Conservation (phyloP, 2,329 filamentous ascomycete genomes). For the Colletotrichum eremochloae region DNA sequence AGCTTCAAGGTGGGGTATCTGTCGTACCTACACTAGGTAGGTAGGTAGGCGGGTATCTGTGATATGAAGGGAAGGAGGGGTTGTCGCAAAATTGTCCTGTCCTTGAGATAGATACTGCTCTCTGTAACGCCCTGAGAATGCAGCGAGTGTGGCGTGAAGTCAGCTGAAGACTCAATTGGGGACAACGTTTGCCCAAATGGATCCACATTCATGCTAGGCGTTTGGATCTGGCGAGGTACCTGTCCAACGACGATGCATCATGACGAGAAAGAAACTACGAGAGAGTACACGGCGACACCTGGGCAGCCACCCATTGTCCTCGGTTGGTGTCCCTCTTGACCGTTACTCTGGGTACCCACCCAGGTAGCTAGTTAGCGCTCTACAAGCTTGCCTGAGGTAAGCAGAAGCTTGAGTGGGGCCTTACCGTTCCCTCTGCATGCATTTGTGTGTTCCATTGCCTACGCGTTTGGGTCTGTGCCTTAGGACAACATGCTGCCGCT, state of each 20-base stretch:
- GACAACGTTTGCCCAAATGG: conserved; percentile 24
- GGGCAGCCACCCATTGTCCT: conserved; percentile 19
- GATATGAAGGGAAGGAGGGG: conserved; percentile 25
- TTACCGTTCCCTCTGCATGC: neutral
- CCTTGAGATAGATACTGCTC: conserved; percentile 20
- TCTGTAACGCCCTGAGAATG: conserved; percentile 35
- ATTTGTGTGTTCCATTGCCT: neutral
- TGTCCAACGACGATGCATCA: conserved; percentile 18
- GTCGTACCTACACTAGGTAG: too few relatives aligned
- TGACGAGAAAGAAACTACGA: conserved; percentile 18
- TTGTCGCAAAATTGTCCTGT: conserved; percentile 38
- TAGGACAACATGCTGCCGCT: neutral
- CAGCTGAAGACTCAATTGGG: conserved; percentile 26
- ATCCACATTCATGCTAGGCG: conserved; percentile 28
- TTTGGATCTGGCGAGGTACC: conserved; percentile 31
- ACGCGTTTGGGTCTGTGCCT: neutral
- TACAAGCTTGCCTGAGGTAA: neutral
- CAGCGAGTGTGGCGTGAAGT: conserved; percentile 28
- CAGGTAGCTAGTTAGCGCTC: neutral
- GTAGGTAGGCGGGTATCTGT: neutral
- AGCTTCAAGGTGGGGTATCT: conserved; percentile 34
- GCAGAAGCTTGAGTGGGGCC: neutral
- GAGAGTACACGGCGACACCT: conserved; percentile 1
- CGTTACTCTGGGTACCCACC: neutral
- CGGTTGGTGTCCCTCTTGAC: conserved; percentile 30